Percentiles rank a stretch among this genome's conserved stretches.
phyloP scores from a whole-genome alignment of 805 yeast genomes.

The Maudiozyma bulderi region DNA sequence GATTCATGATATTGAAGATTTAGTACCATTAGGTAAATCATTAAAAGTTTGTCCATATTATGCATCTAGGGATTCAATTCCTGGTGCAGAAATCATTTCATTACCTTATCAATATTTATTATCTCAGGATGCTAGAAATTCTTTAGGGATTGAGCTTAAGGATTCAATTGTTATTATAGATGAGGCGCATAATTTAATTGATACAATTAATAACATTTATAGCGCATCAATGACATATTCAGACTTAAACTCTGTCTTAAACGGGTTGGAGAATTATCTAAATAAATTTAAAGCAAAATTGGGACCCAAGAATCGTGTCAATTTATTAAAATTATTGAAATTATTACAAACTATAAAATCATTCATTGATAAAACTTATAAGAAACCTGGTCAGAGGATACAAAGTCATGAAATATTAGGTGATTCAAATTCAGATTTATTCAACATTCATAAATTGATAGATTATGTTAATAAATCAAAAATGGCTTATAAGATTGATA shows the following conservation, averaged over 20 bases:
- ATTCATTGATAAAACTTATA: constrained; percentile 34
- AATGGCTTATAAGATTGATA: constrained; percentile 75
- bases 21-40: constrained; percentile 48
- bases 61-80: constrained; percentile 46
- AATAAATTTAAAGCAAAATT: constrained; percentile 53
- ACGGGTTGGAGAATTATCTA: constrained; percentile 46
- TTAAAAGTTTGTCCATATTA: constrained; percentile 74
- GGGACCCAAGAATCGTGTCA: constrained; percentile 62
- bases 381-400: constrained; percentile 48
- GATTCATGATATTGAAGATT: constrained; percentile 72
- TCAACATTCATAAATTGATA: constrained; percentile 61
- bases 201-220: constrained; percentile 59
- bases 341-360: constrained; percentile 42
- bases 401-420: constrained; percentile 42
- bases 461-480: constrained; percentile 57
- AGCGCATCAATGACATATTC: constrained; percentile 46
- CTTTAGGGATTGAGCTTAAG: constrained; percentile 48
- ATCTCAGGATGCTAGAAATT: constrained; percentile 51
- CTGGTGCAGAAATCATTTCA: constrained; percentile 65
- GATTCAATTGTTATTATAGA: constrained; percentile 71
- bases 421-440: constrained; percentile 52
- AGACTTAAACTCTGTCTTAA: constrained; percentile 39
- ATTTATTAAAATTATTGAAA: constrained; percentile 53
- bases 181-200: constrained; percentile 86
- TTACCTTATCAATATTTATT: constrained; percentile 73